A percentile compares a stretch with the other conserved stretches of the same genome.
These are phyloP conservation scores for Apiospora aurea DNA, from an alignment of 2,329 filamentous ascomycete species.

Conservation along the genomic window DNA sequence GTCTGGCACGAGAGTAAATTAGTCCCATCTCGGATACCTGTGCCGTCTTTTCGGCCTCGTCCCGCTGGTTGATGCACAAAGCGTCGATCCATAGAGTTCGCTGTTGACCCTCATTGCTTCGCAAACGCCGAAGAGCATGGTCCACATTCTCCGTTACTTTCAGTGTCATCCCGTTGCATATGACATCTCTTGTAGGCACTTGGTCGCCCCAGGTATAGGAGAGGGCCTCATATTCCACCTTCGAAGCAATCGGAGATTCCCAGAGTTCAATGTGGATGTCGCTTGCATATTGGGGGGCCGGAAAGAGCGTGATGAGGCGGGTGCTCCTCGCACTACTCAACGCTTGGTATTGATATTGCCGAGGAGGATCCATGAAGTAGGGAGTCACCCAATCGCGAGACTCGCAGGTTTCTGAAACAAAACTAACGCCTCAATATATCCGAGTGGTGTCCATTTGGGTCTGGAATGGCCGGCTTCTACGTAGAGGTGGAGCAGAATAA, in stretches of 20 bases:
- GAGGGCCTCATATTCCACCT: neutral
- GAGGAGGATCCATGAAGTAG: neutral
- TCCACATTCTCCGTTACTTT: neutral
- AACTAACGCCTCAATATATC: neutral
- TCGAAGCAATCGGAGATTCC: neutral
- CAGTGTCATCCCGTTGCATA: neutral
- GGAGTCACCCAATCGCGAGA: neutral
- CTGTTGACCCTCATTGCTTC: neutral
- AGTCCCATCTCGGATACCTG: neutral
- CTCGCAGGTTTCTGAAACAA: neutral
- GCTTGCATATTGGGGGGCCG: neutral
- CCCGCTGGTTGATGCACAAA: slow-evolving; percentile 6
- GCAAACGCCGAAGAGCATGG: neutral
- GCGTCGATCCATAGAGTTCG: slow-evolving; percentile 4
- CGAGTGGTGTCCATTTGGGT: neutral
- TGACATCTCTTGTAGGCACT: neutral
- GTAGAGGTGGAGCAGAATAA: neutral
- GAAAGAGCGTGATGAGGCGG: neutral
- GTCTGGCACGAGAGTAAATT: neutral
- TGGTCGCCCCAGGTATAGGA: neutral
- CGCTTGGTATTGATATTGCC: neutral
- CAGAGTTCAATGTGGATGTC: neutral
- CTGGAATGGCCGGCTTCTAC: neutral
- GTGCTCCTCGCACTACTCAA: neutral
- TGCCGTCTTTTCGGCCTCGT: neutral